Evolutionary conservation across 192 early-diverging fungal genomes (phyloP).

Genomic region (Umbelopsis sp.): DNA sequence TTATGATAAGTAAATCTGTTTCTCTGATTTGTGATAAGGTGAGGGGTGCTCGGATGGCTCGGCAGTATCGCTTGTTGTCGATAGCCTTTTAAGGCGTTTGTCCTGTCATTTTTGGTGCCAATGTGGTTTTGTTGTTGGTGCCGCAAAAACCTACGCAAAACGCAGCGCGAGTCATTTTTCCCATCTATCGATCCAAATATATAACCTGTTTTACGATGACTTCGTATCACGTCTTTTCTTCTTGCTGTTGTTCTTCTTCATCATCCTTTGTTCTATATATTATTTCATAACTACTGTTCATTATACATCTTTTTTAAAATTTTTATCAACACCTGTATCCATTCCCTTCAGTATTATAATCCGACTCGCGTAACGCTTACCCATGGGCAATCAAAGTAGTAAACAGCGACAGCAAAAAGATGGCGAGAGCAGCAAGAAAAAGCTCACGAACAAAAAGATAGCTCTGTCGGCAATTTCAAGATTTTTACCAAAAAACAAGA

Average conservation of each 20-base stretch:
- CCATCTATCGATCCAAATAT: neutral
- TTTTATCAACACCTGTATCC: no score
- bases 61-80: conserved; percentile 15
- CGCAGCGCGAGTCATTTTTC: conserved; percentile 16
- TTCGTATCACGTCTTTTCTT: neutral
- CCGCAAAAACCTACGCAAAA: conserved; percentile 1
- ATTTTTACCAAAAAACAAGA: conserved; percentile 7
- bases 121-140: conserved; percentile 18
- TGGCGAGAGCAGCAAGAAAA: neutral
- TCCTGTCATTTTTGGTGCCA: conserved; percentile 5
- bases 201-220: neutral
- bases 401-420: neutral
- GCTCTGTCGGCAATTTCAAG: neutral
- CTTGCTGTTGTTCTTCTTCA: no score
- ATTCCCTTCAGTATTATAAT: neutral
- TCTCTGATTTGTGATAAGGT: neutral
- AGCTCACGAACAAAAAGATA: neutral
- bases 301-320: no score
- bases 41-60: conserved; percentile 11
- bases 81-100: conserved; percentile 13
- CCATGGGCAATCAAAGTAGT: conserved; percentile 1
- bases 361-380: neutral
- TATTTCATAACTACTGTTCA: neutral
- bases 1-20: neutral
- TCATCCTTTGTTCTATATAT: neutral